Conservation (phyloP, 768 basidiomycete species). For the Mycena galericulata region DNA sequence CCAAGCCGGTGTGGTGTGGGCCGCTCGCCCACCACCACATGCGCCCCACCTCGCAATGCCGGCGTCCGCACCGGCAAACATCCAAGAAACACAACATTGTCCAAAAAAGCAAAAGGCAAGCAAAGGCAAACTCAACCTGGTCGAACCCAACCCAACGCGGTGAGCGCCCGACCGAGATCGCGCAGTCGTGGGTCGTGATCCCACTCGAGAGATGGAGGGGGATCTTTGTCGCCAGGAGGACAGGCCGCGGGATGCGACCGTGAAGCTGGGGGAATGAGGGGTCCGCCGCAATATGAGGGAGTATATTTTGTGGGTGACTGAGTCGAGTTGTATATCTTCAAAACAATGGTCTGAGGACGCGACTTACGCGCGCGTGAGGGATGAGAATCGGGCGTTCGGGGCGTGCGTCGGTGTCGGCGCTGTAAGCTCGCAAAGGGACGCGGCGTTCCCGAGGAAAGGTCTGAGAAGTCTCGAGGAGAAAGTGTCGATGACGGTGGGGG, state of each 20-base stretch:
- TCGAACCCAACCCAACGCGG: not conserved
- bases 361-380: not conserved
- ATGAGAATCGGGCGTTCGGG: not conserved
- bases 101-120: not conserved
- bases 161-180: not conserved
- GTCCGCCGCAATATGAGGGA: not conserved
- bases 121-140: not conserved
- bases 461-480: not conserved
- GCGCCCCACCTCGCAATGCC: not conserved
- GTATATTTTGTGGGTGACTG: not conserved
- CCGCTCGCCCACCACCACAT: conserved; percentile 13
- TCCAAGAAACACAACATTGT: too few relatives aligned
- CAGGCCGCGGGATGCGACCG: not conserved
- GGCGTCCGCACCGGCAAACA: not conserved
- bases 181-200: not conserved
- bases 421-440: not conserved
- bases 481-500: not conserved
- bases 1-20: too few relatives aligned
- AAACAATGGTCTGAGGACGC: not conserved
- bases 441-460: not conserved
- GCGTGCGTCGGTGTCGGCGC: not conserved
- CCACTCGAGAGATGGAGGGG: not conserved
- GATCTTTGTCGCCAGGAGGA: not conserved
- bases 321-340: conserved; percentile 4
- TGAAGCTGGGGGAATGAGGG: not conserved